Conservation (phyloP, 176 grass and related monocot genomes). For the Hordeum marinum region DNA sequence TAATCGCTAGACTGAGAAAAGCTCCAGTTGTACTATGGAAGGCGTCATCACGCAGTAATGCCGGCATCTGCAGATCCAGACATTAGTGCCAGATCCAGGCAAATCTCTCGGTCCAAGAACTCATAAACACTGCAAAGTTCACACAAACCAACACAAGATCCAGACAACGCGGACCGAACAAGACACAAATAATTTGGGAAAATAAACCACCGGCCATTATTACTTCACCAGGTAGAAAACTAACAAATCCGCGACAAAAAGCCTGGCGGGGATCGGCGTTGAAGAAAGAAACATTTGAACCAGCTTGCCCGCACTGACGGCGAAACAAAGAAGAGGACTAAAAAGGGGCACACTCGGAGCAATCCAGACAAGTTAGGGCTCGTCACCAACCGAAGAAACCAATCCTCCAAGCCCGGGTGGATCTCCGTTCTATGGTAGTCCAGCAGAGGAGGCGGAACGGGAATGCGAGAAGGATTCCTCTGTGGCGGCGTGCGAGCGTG, state of each 20-base stretch:
- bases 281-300: not conserved
- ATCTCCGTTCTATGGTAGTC: not conserved
- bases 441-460: not conserved
- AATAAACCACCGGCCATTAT: not conserved
- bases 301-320: not conserved
- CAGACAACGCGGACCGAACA: not conserved
- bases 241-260: not conserved
- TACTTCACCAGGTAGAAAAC: not conserved
- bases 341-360: not conserved
- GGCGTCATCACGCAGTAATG: slow-evolving; percentile 14
- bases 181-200: not conserved
- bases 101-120: not conserved
- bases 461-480: not conserved
- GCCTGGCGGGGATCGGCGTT: not conserved
- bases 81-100: slow-evolving; percentile 17
- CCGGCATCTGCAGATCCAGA: slow-evolving; percentile 11
- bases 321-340: not conserved
- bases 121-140: not conserved
- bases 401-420: not conserved
- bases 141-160: slow-evolving; percentile 1
- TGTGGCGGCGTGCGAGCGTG: not conserved
- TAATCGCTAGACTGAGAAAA: not conserved
- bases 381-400: not conserved
- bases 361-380: not conserved
- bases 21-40: not conserved